Evolutionary conservation across 1,284 basidiomycete species (phyloP).

Genomic region (Microbotryomycetes sp.): DNA sequence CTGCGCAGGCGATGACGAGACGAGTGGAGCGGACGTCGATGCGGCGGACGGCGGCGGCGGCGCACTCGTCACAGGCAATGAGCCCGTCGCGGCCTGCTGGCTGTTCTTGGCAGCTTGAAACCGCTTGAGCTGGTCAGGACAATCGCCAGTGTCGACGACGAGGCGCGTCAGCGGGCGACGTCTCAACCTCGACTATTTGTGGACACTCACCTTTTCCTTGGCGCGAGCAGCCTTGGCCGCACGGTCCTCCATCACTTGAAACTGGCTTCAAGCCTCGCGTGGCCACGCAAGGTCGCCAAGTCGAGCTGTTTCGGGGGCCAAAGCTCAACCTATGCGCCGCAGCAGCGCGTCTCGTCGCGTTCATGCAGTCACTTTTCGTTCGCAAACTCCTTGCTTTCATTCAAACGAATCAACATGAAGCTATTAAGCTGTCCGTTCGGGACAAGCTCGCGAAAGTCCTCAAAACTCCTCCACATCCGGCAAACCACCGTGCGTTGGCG

Average conservation of each 20-base stretch:
- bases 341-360: no score
- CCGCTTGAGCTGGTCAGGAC: conserved; percentile 26
- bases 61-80: conserved; percentile 1
- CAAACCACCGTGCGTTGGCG: background rate
- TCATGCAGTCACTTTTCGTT: no score
- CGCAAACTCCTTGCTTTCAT: no score
- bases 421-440: no score
- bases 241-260: conserved; percentile 18
- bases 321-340: no score
- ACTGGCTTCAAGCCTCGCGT: no score
- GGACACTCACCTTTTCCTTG: conserved; percentile 28
- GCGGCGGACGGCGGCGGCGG: background rate
- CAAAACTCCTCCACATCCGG: background rate
- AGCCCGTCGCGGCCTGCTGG: conserved; percentile 1
- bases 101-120: conserved; percentile 34
- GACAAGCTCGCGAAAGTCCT: no score
- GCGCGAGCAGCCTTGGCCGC: conserved; percentile 33
- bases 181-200: background rate
- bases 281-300: no score
- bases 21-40: background rate
- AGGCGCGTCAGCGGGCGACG: background rate
- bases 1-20: background rate
- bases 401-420: no score
- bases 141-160: conserved; percentile 4
- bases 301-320: no score